These are phyloP conservation scores for Syzygium grande DNA, from an alignment of 345 rosid species.

Conservation along the genomic window DNA sequence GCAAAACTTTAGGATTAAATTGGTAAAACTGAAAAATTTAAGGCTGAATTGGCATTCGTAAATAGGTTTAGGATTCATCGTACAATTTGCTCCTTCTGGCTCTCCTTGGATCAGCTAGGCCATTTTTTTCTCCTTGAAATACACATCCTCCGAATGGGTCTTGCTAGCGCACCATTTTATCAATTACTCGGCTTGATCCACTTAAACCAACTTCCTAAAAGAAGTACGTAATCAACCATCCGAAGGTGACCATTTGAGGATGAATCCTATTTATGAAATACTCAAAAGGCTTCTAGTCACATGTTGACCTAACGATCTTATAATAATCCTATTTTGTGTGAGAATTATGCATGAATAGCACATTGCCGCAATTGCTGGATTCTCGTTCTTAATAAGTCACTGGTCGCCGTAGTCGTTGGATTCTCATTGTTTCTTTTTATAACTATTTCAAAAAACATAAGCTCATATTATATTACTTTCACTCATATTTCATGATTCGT, in stretches of 20 bases:
- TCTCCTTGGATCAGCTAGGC: background rate
- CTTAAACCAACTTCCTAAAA: background rate
- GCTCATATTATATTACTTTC: background rate
- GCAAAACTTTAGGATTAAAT: rapidly evolving
- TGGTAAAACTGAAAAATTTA: rapidly evolving
- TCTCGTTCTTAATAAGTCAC: background rate
- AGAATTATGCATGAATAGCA: background rate
- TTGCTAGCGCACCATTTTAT: background rate
- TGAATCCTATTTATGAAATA: background rate
- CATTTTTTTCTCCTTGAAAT: background rate
- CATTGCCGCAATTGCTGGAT: background rate
- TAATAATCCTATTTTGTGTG: background rate
- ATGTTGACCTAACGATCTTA: background rate
- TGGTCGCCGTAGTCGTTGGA: no score
- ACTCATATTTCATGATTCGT: background rate
- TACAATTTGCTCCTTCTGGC: background rate
- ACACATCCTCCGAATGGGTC: background rate
- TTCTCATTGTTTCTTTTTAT: no score
- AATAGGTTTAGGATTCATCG: background rate
- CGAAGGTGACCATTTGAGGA: background rate
- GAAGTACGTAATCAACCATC: background rate
- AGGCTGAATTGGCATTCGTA: rapidly evolving
- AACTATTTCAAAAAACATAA: background rate
- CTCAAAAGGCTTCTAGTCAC: background rate
- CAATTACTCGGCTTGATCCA: background rate